Base-by-base conservation (phyloP, 768 basidiomycete genomes). In the Rhizopogon vulgaris region DNA sequence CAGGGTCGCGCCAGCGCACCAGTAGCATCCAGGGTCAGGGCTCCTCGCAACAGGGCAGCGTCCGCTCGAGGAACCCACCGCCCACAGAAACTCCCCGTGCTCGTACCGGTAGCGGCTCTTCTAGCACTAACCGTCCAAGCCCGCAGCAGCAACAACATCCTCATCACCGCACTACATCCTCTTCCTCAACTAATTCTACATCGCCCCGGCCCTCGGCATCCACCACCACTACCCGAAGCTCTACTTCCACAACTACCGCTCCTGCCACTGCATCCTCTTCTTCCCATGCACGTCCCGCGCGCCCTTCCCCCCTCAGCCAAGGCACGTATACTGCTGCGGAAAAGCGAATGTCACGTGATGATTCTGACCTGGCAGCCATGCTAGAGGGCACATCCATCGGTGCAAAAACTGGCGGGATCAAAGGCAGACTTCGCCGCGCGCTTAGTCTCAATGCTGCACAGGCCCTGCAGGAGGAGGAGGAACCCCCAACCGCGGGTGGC, bases 281-380 rank as follows among this genome's bases (percentile, higher is more conserved):
- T 9, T 62, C 57, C 12, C 68, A 57, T 51, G 63, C 67, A 28
- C 73, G 67, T 27, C 67, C 63, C 1, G 41, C 58, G 3, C 63
- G 61, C 15, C 71, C 70, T 48, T 60, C 69, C 42, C 60, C 70
- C 34, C 59, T 71, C 53, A 62, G 65, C 49, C 63, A 72, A 47
- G 69, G 69, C 3, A 78, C 71, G 51, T 79, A 76, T 54, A 76
- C 80, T 8, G 80, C 81, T 25, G 68, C 80, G 3, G 87, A 89
- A 66, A 82, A 84, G 60, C 82, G 87, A 48, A 85, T 87, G 79
- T 88, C 87, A 18, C 78, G 79, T 54, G 85, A 87, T 67, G 86
- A 89, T 60, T 84, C 80, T 52, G 85, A 87, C 69, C 72, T 86
- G 27, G 78, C 76, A 1, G 71, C 80, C 41, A 76, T 84, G 71